Conservation (phyloP, 495 filamentous ascomycete genomes). For the Aspergillus panamensis region DNA sequence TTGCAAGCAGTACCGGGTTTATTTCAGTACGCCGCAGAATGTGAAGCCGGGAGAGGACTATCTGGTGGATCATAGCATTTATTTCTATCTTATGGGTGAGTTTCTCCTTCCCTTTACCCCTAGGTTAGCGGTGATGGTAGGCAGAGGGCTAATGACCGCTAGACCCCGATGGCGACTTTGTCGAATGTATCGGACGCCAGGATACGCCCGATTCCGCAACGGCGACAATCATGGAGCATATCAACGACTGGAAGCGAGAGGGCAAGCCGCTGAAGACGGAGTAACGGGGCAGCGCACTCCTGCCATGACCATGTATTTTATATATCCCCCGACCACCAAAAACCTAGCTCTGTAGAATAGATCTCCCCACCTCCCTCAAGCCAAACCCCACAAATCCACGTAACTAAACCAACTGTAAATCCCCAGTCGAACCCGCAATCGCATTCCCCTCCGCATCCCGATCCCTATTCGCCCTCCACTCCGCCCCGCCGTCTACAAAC, state of each 20-base stretch:
- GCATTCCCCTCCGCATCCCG: slow-evolving; percentile 50
- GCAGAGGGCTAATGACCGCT: not conserved
- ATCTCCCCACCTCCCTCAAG: not conserved
- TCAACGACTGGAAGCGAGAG: slow-evolving; percentile 80
- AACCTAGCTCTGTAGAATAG: slow-evolving; percentile 1
- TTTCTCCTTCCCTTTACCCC: slow-evolving; percentile 10
- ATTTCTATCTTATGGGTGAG: slow-evolving; percentile 96
- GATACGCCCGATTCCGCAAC: slow-evolving; percentile 85
- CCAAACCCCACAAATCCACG: not conserved
- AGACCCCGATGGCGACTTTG: slow-evolving; percentile 97
- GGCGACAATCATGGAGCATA: slow-evolving; percentile 78
- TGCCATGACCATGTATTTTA: slow-evolving; percentile 3
- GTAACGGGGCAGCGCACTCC: slow-evolving; percentile 20
- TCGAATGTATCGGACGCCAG: slow-evolving; percentile 92
- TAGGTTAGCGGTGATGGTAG: not conserved
- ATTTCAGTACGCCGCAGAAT: slow-evolving; percentile 87
- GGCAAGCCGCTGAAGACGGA: slow-evolving; percentile 43
- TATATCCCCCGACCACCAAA: slow-evolving; percentile 8
- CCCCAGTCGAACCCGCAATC: slow-evolving; percentile 4
- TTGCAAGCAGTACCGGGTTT: slow-evolving; percentile 93
- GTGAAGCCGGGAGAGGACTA: slow-evolving; percentile 94
- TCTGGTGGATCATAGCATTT: slow-evolving; percentile 96
- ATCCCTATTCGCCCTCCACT: slow-evolving; percentile 93
- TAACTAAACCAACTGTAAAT: not conserved
- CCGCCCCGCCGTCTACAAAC: slow-evolving; percentile 73